These are phyloP conservation scores for Fusarium dlaminii DNA, from an alignment of 2,329 filamentous ascomycete species.

Conservation along the genomic window DNA sequence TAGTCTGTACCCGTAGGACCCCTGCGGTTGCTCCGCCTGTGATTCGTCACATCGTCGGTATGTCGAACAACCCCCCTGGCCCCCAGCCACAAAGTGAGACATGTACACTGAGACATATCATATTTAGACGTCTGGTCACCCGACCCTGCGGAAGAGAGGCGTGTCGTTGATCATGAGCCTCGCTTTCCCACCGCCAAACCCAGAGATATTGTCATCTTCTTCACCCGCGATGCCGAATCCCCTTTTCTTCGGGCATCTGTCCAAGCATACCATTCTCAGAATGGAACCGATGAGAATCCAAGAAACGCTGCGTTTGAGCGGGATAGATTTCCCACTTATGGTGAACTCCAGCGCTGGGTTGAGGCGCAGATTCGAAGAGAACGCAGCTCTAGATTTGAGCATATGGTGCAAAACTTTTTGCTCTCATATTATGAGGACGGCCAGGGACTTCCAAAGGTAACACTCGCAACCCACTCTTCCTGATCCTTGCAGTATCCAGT, in stretches of 20 bases:
- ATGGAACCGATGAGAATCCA: constrained; percentile 45
- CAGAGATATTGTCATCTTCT: constrained; percentile 50
- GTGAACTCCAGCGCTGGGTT: constrained; percentile 50
- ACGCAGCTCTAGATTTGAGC: constrained; percentile 45
- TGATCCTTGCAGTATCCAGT: neutral
- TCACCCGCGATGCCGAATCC: constrained; percentile 49
- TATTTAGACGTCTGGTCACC: constrained; percentile 51
- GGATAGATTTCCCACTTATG: constrained; percentile 50
- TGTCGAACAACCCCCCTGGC: constrained; percentile 35
- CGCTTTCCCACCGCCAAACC: constrained; percentile 51
- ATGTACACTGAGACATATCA: constrained; percentile 40
- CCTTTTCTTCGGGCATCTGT: constrained; percentile 52
- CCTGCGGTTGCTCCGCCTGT: constrained; percentile 51
- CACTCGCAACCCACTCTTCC: constrained; percentile 25
- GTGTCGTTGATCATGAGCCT: constrained; percentile 46
- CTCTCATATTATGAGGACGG: constrained; percentile 50
- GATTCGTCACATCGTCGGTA: constrained; percentile 52
- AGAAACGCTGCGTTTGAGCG: constrained; percentile 51
- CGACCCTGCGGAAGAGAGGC: constrained; percentile 48
- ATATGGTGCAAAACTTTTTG: constrained; percentile 51
- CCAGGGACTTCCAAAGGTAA: constrained; percentile 52
- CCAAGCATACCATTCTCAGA: constrained; percentile 50
- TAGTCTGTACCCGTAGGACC: constrained; percentile 52
- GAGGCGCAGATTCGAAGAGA: constrained; percentile 51
- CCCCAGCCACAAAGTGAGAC: constrained; percentile 35